Percentiles rank a stretch among this genome's conserved stretches.
phyloP scores from a whole-genome alignment of 176 grass and related monocot genomes.

The Phyllostachys edulis region DNA sequence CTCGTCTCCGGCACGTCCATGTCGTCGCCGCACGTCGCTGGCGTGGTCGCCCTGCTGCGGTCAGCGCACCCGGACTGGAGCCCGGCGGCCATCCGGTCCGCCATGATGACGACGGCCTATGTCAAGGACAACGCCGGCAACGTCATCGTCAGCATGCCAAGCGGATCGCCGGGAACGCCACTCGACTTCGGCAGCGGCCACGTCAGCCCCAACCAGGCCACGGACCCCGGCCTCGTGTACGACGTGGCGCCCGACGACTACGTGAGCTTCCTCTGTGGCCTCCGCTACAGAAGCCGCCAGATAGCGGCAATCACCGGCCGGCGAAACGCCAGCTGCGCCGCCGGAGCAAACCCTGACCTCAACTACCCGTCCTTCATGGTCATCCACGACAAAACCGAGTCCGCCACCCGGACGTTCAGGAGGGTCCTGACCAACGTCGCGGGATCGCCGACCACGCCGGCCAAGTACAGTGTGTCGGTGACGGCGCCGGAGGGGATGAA shows the following conservation, averaged over 20 bases:
- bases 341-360: slow-evolving; percentile 47
- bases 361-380: slow-evolving; percentile 80
- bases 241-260: slow-evolving; percentile 57
- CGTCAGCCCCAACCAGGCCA: slow-evolving; percentile 58
- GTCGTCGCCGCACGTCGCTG: slow-evolving; percentile 67
- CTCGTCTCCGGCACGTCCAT: slow-evolving; percentile 80
- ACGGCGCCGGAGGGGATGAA: slow-evolving; percentile 47
- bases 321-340: slow-evolving; percentile 37
- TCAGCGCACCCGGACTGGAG: slow-evolving; percentile 64
- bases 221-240: slow-evolving; percentile 67
- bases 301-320: slow-evolving; percentile 42
- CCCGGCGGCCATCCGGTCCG: slow-evolving; percentile 58
- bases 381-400: slow-evolving; percentile 45
- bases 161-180: slow-evolving; percentile 31
- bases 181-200: slow-evolving; percentile 71
- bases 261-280: slow-evolving; percentile 58
- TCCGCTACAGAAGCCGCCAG: slow-evolving; percentile 46
- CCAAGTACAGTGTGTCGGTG: slow-evolving; percentile 38
- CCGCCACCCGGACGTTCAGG: slow-evolving; percentile 49
- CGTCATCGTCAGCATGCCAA: slow-evolving; percentile 35
- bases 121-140: slow-evolving; percentile 50
- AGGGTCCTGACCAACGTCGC: slow-evolving; percentile 57
- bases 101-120: slow-evolving; percentile 83
- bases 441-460: neutral
- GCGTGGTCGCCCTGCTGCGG: slow-evolving; percentile 61